phyloP scores from a whole-genome alignment of 1,284 basidiomycete species.

The Ceratobasidium sp. region DNA sequence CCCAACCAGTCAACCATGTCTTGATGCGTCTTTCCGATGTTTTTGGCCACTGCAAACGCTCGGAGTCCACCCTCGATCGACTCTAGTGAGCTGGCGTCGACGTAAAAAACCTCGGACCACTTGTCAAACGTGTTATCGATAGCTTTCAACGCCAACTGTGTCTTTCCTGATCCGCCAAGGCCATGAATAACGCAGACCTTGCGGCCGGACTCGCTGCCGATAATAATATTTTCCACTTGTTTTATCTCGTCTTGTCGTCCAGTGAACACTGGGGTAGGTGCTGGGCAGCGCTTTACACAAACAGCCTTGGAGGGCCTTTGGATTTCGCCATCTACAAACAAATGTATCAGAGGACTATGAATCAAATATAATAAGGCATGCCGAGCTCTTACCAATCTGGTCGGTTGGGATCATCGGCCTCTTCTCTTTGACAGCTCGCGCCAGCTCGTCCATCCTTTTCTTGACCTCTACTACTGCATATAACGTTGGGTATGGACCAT shows the following conservation, averaged over 20 bases:
- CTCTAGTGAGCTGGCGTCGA: too few relatives aligned
- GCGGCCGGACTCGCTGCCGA: too few relatives aligned
- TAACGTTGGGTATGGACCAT: neutral
- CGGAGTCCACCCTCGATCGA: neutral
- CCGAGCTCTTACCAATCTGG: neutral
- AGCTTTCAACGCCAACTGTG: too few relatives aligned
- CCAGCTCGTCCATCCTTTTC: neutral
- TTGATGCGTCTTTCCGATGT: neutral
- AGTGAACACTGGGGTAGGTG: neutral
- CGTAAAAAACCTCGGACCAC: too few relatives aligned
- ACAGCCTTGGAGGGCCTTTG: too few relatives aligned
- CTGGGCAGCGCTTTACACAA: neutral
- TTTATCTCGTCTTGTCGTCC: neutral
- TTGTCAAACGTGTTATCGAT: too few relatives aligned
- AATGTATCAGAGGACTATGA: neutral
- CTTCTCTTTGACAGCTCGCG: neutral
- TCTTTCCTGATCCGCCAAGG: too few relatives aligned
- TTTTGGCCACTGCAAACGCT: neutral
- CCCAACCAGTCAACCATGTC: conserved; percentile 8
- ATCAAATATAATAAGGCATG: neutral
- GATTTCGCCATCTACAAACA: neutral
- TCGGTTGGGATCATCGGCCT: neutral
- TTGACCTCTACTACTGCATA: neutral
- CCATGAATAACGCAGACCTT: too few relatives aligned
- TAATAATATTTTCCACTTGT: too few relatives aligned